A percentile compares a stretch with the other conserved stretches of the same genome.
phyloP scores from a whole-genome alignment of 495 filamentous ascomycete species.

The Schizothecium vesticola region DNA sequence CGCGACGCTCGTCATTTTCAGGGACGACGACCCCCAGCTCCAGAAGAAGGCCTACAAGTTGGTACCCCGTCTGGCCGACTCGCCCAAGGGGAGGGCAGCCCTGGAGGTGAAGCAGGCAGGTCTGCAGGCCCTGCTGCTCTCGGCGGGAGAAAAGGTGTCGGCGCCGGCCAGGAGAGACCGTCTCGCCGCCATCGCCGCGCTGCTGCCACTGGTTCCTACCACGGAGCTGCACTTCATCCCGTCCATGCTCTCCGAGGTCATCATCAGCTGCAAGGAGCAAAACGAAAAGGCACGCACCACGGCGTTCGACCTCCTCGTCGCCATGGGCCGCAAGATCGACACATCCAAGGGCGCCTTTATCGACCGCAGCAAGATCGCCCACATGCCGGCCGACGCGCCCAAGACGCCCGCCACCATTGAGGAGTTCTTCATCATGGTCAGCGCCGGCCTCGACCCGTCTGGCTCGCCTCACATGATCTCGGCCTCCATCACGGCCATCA shows the following conservation, averaged over 20 bases:
- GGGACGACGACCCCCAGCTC: conserved; percentile 78
- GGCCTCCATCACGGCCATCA: conserved; percentile 86
- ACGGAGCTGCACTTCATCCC: conserved; percentile 87
- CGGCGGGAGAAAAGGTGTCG: conserved; percentile 72
- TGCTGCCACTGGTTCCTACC: conserved; percentile 70
- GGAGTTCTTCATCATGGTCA: conserved; percentile 98
- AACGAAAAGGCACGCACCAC: conserved; percentile 87
- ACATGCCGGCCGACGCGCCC: conserved; percentile 78
- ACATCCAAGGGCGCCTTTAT: conserved; percentile 64
- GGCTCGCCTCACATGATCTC: conserved; percentile 89
- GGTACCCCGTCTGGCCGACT: conserved; percentile 80
- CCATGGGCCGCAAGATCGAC: conserved; percentile 76
- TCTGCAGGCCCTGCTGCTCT: conserved; percentile 71
- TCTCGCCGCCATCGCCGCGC: conserved; percentile 69
- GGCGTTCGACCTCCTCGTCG: conserved; percentile 85
- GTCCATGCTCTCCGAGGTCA: conserved; percentile 82
- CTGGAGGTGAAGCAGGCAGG: conserved; percentile 66
- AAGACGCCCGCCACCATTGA: conserved; percentile 71
- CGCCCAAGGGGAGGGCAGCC: conserved; percentile 64
- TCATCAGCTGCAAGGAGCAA: conserved; percentile 91
- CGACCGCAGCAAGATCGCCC: conserved; percentile 73
- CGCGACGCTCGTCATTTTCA: conserved; percentile 70
- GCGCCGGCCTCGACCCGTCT: conserved; percentile 81
- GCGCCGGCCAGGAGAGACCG: conserved; percentile 79
- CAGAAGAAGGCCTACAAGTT: conserved; percentile 99